Percentiles rank a stretch among this genome's conserved stretches.
phyloP scores from a whole-genome alignment of 495 filamentous ascomycete species.

The Glarea lozoyensis region DNA sequence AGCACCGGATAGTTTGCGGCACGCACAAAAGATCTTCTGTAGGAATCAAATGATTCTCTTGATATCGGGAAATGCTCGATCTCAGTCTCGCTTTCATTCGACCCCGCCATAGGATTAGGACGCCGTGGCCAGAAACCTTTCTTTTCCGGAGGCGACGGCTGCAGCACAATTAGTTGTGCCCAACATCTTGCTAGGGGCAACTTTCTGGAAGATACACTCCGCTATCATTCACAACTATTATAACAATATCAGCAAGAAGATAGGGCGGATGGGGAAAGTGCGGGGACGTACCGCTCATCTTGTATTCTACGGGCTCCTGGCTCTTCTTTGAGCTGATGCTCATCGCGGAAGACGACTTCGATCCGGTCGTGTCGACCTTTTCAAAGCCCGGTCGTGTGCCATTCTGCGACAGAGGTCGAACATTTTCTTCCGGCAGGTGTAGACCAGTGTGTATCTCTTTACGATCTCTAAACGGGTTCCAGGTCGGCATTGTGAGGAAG shows the following conservation, averaged over 20 bases:
- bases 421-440: constrained; percentile 44
- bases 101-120: constrained; percentile 55
- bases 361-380: constrained; percentile 44
- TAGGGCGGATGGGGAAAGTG: not conserved
- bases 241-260: not conserved
- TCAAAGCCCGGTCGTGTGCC: constrained; percentile 42
- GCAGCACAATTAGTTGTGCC: constrained; percentile 40
- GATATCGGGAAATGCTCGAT: constrained; percentile 96
- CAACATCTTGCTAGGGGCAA: constrained; percentile 3
- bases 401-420: constrained; percentile 29
- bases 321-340: constrained; percentile 50
- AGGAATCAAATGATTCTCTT: constrained; percentile 95
- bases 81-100: constrained; percentile 60
- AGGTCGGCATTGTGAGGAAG: constrained; percentile 55
- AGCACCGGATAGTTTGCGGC: constrained; percentile 1
- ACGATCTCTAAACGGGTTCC: constrained; percentile 62
- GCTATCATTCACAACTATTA: constrained; percentile 86
- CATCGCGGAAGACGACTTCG: constrained; percentile 48
- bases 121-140: constrained; percentile 75
- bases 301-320: constrained; percentile 62
- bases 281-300: constrained; percentile 64
- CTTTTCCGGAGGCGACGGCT: constrained; percentile 74
- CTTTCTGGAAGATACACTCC: constrained; percentile 90
- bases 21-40: constrained; percentile 89
- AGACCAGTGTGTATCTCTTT: constrained; percentile 35